Conservation (phyloP, 495 filamentous ascomycete species). For the Beverwykella pulmonaria region DNA sequence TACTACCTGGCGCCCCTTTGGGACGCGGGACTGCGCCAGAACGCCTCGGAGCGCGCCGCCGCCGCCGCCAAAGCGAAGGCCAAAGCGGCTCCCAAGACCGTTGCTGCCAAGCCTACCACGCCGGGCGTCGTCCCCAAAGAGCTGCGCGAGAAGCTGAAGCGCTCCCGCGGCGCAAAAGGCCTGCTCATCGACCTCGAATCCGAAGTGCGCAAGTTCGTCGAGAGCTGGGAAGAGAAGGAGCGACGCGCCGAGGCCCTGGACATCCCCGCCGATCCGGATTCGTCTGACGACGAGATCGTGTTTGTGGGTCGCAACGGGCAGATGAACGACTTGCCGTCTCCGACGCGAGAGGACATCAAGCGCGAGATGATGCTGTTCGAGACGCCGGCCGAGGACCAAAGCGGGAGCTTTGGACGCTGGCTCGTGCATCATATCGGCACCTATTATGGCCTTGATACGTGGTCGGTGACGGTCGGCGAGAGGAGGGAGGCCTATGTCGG, state of each 20-base stretch:
- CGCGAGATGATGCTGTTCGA: slow-evolving; percentile 72
- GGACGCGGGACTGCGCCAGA: slow-evolving; percentile 65
- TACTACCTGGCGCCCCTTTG: slow-evolving; percentile 89
- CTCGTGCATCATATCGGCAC: slow-evolving; percentile 88
- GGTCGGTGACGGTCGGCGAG: slow-evolving; percentile 75
- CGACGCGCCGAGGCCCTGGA: slow-evolving; percentile 51
- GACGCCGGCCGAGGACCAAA: slow-evolving; percentile 68
- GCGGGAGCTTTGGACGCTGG: slow-evolving; percentile 88
- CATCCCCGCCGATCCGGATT: slow-evolving; percentile 54
- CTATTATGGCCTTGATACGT: slow-evolving; percentile 89
- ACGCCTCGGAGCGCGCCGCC: slow-evolving; percentile 40
- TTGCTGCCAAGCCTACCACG: slow-evolving; percentile 42
- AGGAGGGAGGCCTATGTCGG: slow-evolving; percentile 90
- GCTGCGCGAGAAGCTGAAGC: slow-evolving; percentile 67
- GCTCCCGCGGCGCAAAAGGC: slow-evolving; percentile 62
- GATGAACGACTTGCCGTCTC: slow-evolving; percentile 64
- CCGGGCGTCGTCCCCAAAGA: slow-evolving; percentile 61
- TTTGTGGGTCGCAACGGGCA: slow-evolving; percentile 80
- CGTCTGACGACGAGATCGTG: slow-evolving; percentile 88
- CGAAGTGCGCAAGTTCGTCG: slow-evolving; percentile 45
- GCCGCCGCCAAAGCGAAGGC: slow-evolving; percentile 48
- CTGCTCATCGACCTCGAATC: slow-evolving; percentile 46
- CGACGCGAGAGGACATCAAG: slow-evolving; percentile 46
- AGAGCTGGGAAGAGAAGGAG: slow-evolving; percentile 49
- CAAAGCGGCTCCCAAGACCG: slow-evolving; percentile 37